Conservation (phyloP, 2,329 filamentous ascomycete genomes). For the Botrytis squamosa region DNA sequence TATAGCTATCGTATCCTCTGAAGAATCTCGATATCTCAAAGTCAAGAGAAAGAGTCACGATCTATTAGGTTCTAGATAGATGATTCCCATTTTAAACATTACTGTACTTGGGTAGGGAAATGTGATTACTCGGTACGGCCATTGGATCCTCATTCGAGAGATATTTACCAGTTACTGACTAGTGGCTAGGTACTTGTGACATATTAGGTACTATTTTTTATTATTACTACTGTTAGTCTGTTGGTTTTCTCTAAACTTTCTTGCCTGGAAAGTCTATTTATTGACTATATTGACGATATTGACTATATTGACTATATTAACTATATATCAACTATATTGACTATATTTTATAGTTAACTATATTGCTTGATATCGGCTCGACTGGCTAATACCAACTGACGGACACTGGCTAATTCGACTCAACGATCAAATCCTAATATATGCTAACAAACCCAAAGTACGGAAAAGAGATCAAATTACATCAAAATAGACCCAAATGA, state of each 20-base stretch:
- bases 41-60: background rate
- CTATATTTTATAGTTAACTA: background rate
- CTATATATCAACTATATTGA: background rate
- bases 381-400: background rate
- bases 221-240: background rate
- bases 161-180: background rate
- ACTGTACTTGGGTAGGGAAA: background rate
- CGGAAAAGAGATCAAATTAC: background rate
- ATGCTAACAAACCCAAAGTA: background rate
- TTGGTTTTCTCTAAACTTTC: background rate
- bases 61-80: background rate
- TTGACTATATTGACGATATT: too few relatives aligned
- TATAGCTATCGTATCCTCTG: too few relatives aligned
- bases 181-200: background rate
- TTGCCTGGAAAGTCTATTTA: background rate
- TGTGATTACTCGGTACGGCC: background rate
- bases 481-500: background rate
- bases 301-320: background rate
- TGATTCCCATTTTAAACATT: background rate
- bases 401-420: background rate
- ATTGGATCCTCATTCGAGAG: background rate
- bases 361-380: background rate
- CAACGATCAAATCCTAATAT: background rate
- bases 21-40: too few relatives aligned
- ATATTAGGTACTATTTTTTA: background rate